These are phyloP conservation scores for Backusella sp. DNA, from an alignment of 192 early-diverging fungal genomes.

Conservation along the genomic window DNA sequence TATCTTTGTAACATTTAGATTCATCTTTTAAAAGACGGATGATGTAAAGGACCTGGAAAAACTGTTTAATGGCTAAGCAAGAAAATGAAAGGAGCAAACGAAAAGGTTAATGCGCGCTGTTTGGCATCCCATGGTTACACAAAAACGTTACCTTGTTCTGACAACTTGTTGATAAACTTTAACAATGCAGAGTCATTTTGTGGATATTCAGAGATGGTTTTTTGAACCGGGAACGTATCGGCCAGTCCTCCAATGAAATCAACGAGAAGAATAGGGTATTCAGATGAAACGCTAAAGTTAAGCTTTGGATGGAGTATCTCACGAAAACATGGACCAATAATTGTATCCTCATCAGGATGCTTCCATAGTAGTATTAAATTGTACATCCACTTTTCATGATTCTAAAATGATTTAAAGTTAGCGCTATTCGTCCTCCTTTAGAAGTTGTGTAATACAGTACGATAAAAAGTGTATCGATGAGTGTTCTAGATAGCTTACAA, in stretches of 20 bases:
- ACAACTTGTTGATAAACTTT: neutral
- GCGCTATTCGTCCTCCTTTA: too few species aligned
- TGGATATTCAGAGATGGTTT: neutral
- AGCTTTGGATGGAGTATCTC: neutral
- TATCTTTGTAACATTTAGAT: neutral
- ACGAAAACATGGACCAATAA: neutral
- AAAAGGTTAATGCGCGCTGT: neutral
- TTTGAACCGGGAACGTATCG: neutral
- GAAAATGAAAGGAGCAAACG: neutral
- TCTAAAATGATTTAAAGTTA: neutral
- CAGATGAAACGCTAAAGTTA: neutral
- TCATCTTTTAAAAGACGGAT: neutral
- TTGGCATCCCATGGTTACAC: neutral
- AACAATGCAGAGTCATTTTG: neutral
- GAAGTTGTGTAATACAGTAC: neutral
- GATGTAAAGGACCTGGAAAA: constrained; percentile 2
- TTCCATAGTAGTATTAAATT: constrained; percentile 9
- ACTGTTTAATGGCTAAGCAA: neutral
- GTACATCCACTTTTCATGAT: constrained; percentile 8
- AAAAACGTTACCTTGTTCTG: neutral
- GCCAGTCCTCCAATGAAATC: constrained; percentile 1
- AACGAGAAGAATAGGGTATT: constrained; percentile 4
- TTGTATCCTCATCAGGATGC: neutral
- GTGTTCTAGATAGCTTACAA: neutral
- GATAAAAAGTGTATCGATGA: constrained; percentile 3